Evolutionary conservation across 352 stramenopile species (phyloP).

Genomic region (Pythium rishiriense): DNA sequence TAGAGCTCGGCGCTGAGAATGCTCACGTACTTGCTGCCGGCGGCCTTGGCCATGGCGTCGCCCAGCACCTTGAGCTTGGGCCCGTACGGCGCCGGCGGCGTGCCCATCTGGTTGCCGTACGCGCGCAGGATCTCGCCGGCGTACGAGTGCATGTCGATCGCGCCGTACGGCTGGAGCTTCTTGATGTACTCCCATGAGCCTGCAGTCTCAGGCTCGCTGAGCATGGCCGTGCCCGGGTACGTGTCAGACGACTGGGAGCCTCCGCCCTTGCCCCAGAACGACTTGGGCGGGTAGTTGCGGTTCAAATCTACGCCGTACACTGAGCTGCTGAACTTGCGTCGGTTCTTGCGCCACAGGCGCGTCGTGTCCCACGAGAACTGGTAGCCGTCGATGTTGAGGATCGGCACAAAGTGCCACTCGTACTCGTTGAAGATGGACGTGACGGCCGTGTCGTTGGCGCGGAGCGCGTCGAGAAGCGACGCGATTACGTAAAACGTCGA

Average conservation of each 20-base stretch:
- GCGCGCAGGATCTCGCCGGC: slow-evolving; percentile 26
- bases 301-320: slow-evolving; percentile 37
- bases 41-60: slow-evolving; percentile 16
- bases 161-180: slow-evolving; percentile 24
- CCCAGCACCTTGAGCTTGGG: slow-evolving; percentile 29
- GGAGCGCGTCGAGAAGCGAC: slow-evolving; percentile 28
- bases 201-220: slow-evolving; percentile 35
- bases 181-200: slow-evolving; percentile 35
- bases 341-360: slow-evolving; percentile 40
- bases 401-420: slow-evolving; percentile 39
- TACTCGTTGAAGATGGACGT: slow-evolving; percentile 32
- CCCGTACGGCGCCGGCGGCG: slow-evolving; percentile 26
- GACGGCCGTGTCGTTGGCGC: slow-evolving; percentile 20
- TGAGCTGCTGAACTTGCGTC: slow-evolving; percentile 12
- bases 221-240: slow-evolving; percentile 31
- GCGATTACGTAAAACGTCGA: slow-evolving; percentile 34
- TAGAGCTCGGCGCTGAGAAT: slow-evolving; percentile 22
- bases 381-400: slow-evolving; percentile 39
- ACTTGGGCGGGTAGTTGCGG: slow-evolving; percentile 33
- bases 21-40: slow-evolving; percentile 21
- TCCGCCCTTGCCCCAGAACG: slow-evolving; percentile 24
- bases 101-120: slow-evolving; percentile 22
- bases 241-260: slow-evolving; percentile 15
- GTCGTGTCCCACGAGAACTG: slow-evolving; percentile 19
- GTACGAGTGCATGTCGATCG: slow-evolving; percentile 35